A percentile compares a stretch with the other conserved stretches of the same genome.
Evolutionary conservation across 208 protist genomes (phyloP).

Genomic region (Leishmania martiniquensis): DNA sequence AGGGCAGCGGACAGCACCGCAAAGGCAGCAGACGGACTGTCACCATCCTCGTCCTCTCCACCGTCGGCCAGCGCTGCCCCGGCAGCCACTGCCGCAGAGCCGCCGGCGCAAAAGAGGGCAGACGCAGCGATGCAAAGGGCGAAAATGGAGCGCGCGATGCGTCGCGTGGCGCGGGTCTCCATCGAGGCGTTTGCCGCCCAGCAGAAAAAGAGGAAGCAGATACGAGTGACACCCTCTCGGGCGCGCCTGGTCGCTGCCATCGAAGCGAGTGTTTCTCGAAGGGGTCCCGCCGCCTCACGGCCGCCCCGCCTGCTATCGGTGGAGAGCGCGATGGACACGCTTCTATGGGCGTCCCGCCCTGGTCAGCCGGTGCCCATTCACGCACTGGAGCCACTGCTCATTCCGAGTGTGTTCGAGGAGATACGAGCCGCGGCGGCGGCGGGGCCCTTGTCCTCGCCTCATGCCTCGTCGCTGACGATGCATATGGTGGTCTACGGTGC

Average conservation of each 20-base stretch:
- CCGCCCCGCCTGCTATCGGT: constrained; percentile 26
- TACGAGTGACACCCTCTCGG: not conserved
- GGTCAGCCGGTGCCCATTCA: constrained; percentile 19
- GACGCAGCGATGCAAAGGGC: not conserved
- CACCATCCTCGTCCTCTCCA: not conserved
- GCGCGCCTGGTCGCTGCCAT: not conserved
- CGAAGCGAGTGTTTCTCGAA: not conserved
- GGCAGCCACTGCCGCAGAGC: not conserved
- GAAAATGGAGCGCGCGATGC: not conserved
- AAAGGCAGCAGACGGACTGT: not conserved
- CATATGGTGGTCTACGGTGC: constrained; percentile 32
- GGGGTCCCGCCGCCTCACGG: not conserved
- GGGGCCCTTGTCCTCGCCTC: not conserved
- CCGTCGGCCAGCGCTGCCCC: not conserved
- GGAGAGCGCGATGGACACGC: constrained; percentile 20
- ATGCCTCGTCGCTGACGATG: not conserved
- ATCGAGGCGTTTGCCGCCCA: not conserved
- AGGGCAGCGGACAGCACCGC: not conserved
- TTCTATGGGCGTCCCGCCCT: constrained; percentile 27
- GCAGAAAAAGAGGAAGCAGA: not conserved
- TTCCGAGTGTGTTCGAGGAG: not conserved
- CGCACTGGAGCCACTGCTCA: constrained; percentile 20
- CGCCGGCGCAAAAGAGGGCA: not conserved
- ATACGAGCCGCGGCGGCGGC: constrained; percentile 10
- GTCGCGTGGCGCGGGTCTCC: constrained; percentile 1